Conservation (phyloP, 2,329 filamentous ascomycete species). For the Kalmusia sp. region DNA sequence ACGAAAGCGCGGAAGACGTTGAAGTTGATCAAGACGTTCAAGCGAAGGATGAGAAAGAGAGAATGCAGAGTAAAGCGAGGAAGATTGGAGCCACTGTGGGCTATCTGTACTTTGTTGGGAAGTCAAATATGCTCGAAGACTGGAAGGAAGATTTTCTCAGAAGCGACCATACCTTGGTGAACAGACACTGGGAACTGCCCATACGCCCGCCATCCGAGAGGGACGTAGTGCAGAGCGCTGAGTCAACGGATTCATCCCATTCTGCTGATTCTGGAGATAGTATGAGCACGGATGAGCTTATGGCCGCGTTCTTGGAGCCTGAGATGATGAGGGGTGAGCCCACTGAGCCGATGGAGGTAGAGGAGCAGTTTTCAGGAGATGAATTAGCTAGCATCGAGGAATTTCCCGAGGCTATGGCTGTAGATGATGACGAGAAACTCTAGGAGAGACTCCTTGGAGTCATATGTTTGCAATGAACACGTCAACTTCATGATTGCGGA, state of each 20-base stretch:
- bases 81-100: constrained; percentile 31
- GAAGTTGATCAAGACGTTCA: constrained; percentile 11
- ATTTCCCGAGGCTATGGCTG: too few species aligned
- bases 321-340: neutral
- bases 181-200: constrained; percentile 5
- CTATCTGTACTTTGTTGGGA: constrained; percentile 36
- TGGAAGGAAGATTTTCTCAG: constrained; percentile 25
- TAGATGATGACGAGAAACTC: neutral
- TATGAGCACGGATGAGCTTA: neutral
- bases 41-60: constrained; percentile 18
- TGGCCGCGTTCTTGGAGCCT: neutral
- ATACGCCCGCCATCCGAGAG: neutral
- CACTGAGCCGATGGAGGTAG: neutral
- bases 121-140: constrained; percentile 11
- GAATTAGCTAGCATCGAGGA: too few species aligned
- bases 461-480: too few species aligned
- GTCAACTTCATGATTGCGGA: too few species aligned
- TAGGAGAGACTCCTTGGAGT: neutral
- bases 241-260: neutral
- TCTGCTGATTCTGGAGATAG: neutral
- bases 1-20: constrained; percentile 24
- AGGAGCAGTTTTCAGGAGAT: too few species aligned
- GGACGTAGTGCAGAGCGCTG: neutral
- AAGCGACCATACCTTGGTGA: constrained; percentile 25
- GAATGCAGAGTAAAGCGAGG: constrained; percentile 14